phyloP scores from a whole-genome alignment of 192 early-diverging fungal species.

The Chytriomyces sp. region DNA sequence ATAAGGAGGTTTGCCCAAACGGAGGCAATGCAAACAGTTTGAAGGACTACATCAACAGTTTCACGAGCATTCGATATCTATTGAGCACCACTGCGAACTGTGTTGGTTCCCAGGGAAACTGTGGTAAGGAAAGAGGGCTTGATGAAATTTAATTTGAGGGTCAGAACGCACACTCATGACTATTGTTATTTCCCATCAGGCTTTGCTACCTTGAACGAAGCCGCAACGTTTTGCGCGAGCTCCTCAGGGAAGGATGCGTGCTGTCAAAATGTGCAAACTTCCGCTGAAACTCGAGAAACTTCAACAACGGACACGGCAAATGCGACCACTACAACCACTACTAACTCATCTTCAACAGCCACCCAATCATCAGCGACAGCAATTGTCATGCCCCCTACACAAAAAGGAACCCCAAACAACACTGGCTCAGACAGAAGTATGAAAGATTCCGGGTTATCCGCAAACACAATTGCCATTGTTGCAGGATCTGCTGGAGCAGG shows the following conservation, averaged over 20 bases:
- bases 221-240: not conserved
- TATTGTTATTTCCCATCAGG: too few relatives aligned
- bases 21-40: not conserved
- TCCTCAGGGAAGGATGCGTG: not conserved
- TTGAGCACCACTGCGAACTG: not conserved
- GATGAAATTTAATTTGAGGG: not conserved
- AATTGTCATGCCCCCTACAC: too few relatives aligned
- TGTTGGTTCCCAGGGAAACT: not conserved
- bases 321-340: not conserved
- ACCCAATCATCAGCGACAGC: not conserved
- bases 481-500: slow-evolving; percentile 7
- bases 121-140: not conserved
- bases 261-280: not conserved
- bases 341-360: not conserved
- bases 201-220: not conserved
- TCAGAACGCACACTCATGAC: not conserved
- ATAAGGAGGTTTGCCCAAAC: not conserved
- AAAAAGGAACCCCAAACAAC: not conserved
- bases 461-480: slow-evolving; percentile 6
- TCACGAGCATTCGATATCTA: not conserved
- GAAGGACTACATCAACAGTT: not conserved
- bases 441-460: not conserved
- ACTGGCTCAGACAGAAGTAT: not conserved
- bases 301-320: not conserved
- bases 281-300: too few relatives aligned